These are phyloP conservation scores for Metschnikowia vanudenii DNA, from an alignment of 805 yeast species.

Conservation along the genomic window DNA sequence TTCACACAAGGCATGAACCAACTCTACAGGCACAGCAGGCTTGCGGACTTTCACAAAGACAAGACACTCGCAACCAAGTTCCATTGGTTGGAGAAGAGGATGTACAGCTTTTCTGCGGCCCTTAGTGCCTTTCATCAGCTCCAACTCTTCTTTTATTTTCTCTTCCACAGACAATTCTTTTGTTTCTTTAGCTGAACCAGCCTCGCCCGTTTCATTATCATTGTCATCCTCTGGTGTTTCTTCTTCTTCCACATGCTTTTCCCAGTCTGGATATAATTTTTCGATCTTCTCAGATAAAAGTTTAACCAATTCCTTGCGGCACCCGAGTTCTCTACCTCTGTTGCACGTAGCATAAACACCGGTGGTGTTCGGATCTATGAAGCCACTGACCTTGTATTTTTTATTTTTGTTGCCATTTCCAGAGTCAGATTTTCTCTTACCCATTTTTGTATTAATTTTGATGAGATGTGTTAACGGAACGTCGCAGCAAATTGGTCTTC, in stretches of 20 bases:
- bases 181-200: constrained; percentile 7
- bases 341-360: constrained; percentile 91
- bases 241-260: constrained; percentile 22
- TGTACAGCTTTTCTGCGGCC: constrained; percentile 37
- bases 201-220: constrained; percentile 22
- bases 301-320: constrained; percentile 67
- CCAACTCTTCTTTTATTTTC: constrained; percentile 68
- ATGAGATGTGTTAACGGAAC: neutral
- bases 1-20: constrained; percentile 63
- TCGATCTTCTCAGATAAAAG: constrained; percentile 47
- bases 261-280: constrained; percentile 30
- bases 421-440: constrained; percentile 23
- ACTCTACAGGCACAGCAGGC: constrained; percentile 75
- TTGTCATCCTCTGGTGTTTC: constrained; percentile 23
- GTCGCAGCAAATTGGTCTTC: constrained; percentile 1
- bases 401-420: constrained; percentile 30
- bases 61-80: constrained; percentile 76
- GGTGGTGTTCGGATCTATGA: constrained; percentile 77
- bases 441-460: constrained; percentile 13
- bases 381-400: constrained; percentile 49
- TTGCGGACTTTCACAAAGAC: constrained; percentile 76
- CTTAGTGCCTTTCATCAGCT: constrained; percentile 49
- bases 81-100: constrained; percentile 52
- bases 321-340: constrained; percentile 73
- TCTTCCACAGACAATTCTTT: constrained; percentile 66